Base-by-base conservation (phyloP, 2,329 filamentous ascomycete species). In the Pseudopithomyces chartarum region DNA sequence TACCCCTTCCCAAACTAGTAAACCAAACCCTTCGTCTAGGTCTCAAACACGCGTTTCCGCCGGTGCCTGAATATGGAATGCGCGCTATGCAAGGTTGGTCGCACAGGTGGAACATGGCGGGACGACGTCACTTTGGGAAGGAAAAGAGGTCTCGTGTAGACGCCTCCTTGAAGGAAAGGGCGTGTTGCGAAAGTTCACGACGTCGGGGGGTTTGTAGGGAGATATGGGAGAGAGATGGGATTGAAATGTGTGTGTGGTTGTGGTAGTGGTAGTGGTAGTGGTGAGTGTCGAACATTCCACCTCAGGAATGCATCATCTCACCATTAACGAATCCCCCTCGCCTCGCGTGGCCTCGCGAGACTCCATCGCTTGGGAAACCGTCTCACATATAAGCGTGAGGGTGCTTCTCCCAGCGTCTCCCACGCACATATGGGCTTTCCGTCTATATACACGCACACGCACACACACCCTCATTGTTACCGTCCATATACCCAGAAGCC, bases 11-110 rank as follows among this genome's bases (percentile, higher is more conserved):
- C 36, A 45, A 59, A 40, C 23, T 39, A 45, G 48, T 57, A 70
- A 67, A 63, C 58, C 50, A 48, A 53, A 61, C 56, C 51, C 52
- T 46, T 47, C 36, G 52, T 61, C 62, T n/a, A 59, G 58, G 60
- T 58, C 56, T 61, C 55, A 60, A 54, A 55, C 58, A 62, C 59
- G 60, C 62, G 61, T 67, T 61, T 50, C 36, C n/a, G n/a, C 62
- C 26, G 59, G 66, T 74, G 63, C 64, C 64, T 65, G 59, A 59
- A 33, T 42, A 52, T 67, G 61, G 62, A 71, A 73, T 70, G 67
- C 54, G 60, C 62, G 58, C 52, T 46, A 72, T 68, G 67, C 66
- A 71, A 73, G 69, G 65, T 67, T 58, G 61, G 66, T 70, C 43
- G 55, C 54, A 72, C 68, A 54, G 19, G 49, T 36, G 40, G 32